A percentile compares a stretch with the other conserved stretches of the same genome.
phyloP scores from a whole-genome alignment of 2,329 filamentous ascomycete species.

The Ophiocordyceps robertsii region DNA sequence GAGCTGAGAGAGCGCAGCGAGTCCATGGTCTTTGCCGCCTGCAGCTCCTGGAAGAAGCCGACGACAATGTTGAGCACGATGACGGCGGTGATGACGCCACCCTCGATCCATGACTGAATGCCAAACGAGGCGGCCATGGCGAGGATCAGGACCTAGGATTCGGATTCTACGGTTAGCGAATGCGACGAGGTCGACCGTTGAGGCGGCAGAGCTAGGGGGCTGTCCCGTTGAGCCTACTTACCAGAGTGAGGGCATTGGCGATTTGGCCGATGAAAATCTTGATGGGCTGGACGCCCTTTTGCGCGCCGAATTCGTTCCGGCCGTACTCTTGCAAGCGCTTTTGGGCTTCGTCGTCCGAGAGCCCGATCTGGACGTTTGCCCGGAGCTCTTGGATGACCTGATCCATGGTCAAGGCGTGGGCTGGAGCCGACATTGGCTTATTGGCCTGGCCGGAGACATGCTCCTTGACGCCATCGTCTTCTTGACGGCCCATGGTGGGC shows the following conservation, averaged over 20 bases:
- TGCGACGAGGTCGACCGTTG: neutral
- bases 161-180: too few relatives aligned
- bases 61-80: constrained; percentile 45
- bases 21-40: constrained; percentile 36
- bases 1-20: constrained; percentile 29
- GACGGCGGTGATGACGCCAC: constrained; percentile 42
- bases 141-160: constrained; percentile 32
- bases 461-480: constrained; percentile 9
- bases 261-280: constrained; percentile 55
- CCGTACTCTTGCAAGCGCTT: constrained; percentile 42
- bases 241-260: constrained; percentile 57
- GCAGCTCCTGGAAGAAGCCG: constrained; percentile 31
- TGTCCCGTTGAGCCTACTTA: constrained; percentile 14
- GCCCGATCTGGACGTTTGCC: constrained; percentile 42
- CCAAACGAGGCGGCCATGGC: constrained; percentile 45
- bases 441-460: constrained; percentile 28
- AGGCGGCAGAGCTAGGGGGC: too few relatives aligned
- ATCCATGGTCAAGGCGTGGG: constrained; percentile 45
- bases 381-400: constrained; percentile 39
- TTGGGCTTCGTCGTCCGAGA: constrained; percentile 39
- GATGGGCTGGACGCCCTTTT: constrained; percentile 41
- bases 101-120: constrained; percentile 46
- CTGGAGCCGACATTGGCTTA: constrained; percentile 42
- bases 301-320: constrained; percentile 49
- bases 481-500: constrained; percentile 11